Evolutionary conservation across 495 filamentous ascomycete genomes (phyloP).

Genomic region (Penicillium samsonianum): DNA sequence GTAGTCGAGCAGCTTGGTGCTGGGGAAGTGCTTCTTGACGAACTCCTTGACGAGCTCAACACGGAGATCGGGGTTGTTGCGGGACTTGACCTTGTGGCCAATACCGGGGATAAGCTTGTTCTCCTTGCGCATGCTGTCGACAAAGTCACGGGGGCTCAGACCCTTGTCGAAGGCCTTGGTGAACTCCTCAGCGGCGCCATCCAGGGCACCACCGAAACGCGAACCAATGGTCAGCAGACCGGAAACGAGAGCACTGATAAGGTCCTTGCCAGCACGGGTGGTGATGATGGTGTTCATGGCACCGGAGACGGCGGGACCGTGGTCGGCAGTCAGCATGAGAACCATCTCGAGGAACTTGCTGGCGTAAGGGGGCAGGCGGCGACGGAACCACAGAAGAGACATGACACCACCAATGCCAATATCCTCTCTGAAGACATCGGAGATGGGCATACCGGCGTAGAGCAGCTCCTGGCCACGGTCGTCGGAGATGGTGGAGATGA

Average conservation of each 20-base stretch:
- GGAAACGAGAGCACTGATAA: conserved; percentile 90
- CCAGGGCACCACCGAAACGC: conserved; percentile 96
- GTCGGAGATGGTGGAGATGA: conserved; percentile 99
- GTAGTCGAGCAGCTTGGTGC: conserved; percentile 95
- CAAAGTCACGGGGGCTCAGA: conserved; percentile 96
- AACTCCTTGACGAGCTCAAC: conserved; percentile 99
- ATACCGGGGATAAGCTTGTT: conserved; percentile 99
- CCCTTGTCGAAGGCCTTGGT: conserved; percentile 97
- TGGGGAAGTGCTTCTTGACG: conserved; percentile 95
- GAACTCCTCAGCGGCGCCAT: conserved; percentile 98
- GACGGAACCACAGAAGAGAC: conserved; percentile 99
- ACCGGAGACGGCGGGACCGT: conserved; percentile 97
- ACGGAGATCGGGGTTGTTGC: conserved; percentile 99
- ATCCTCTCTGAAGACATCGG: conserved; percentile 97
- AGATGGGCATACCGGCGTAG: conserved; percentile 98
- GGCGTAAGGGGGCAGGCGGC: conserved; percentile 91
- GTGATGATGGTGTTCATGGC: conserved; percentile 99
- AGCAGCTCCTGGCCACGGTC: conserved; percentile 99
- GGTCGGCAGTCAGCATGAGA: conserved; percentile 98
- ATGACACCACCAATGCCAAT: conserved; percentile 99
- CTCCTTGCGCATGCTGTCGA: conserved; percentile 97
- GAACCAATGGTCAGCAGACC: conserved; percentile 98
- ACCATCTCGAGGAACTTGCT: conserved; percentile 99
- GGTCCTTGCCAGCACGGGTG: conserved; percentile 96
- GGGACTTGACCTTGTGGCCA: conserved; percentile 97